Evolutionary conservation across 306 rosid genomes (phyloP), one percentile per base, ranked within the genome.

Genomic region (Glycyrrhiza uralensis): DNA sequence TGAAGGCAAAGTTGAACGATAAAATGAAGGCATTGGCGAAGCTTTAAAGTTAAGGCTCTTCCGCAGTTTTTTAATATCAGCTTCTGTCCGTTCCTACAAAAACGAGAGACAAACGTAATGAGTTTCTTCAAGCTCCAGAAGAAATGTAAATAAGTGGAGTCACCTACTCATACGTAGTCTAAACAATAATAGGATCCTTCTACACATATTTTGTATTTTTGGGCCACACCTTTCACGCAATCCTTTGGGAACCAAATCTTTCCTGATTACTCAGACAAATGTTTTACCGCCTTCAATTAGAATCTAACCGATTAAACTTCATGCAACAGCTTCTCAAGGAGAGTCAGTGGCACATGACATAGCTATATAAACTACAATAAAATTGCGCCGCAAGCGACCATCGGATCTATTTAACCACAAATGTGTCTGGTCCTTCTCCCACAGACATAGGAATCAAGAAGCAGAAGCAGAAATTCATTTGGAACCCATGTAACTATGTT

Each of bases 1-100:
- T 20, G 85, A 33, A 58, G 75, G 59, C 4, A 13, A 59, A 57
- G 86, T 44, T 68, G 74, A 49, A 17, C 60, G 79, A 55, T 87
- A 86, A 75, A 87, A 88, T 32, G 95, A 87, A 63, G 92, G 92
- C 86, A 87, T 84, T 30, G 96, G 89, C 1, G 86, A 86, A 49
- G 92, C 94, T 81, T 89, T 91, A 61, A 91, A 85, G 80, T 84
- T 85, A 38, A 91, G 91, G 77, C 79, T 87, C 81, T 75, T 88
- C 61, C 87, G 80, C 36, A 88, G 56, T 75, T 80, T 78, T 66
- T 70, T 88, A 32, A 86, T 82, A 69, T 88, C 95, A 71, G 96
- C 89, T 61, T 88, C 86, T 28, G 68, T 76, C 83, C 84, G 85
- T 50, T 79, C 89, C 97, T 88, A 78, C 76, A 74, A 33, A 18